Evolutionary conservation across 23 red algal genomes (phyloP).

Genomic region (Gracilaria caudata): DNA sequence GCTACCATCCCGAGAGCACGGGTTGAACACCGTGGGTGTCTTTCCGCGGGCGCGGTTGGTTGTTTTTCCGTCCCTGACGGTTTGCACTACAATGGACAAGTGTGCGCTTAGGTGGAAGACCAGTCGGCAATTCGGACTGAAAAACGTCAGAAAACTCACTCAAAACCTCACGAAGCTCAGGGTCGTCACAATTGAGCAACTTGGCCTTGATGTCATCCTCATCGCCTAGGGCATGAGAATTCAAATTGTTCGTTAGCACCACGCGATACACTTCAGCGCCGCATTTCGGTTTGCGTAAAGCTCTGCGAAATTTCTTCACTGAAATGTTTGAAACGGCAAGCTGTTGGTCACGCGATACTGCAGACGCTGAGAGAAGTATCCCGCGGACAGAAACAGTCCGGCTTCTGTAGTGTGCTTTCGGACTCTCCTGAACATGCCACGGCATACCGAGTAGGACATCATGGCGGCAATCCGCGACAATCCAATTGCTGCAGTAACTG

Average conservation of each 20-base stretch:
- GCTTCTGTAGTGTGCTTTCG: not conserved
- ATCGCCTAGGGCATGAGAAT: not conserved
- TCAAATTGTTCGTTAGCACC: not conserved
- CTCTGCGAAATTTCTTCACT: not conserved
- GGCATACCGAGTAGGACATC: not conserved
- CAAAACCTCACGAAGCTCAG: constrained; percentile 3
- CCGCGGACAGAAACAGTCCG: not conserved
- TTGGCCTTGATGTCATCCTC: not conserved
- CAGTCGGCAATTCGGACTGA: not conserved
- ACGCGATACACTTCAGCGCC: not conserved
- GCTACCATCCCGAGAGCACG: too few species aligned
- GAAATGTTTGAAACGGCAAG: not conserved
- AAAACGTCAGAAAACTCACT: constrained; percentile 27
- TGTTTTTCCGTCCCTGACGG: too few species aligned
- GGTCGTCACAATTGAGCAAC: not conserved
- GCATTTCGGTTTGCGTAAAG: not conserved
- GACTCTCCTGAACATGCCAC: not conserved
- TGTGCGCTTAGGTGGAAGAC: constrained; percentile 4
- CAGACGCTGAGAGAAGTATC: not conserved
- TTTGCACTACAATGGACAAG: too few species aligned
- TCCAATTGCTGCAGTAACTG: not conserved
- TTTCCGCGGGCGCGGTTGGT: too few species aligned
- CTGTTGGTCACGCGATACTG: too few species aligned
- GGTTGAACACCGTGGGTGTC: too few species aligned
- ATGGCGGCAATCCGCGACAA: not conserved